Percentiles rank a stretch among this genome's conserved stretches.
Evolutionary conservation across 2,329 filamentous ascomycete species (phyloP).

Genomic region (Alternaria atra): DNA sequence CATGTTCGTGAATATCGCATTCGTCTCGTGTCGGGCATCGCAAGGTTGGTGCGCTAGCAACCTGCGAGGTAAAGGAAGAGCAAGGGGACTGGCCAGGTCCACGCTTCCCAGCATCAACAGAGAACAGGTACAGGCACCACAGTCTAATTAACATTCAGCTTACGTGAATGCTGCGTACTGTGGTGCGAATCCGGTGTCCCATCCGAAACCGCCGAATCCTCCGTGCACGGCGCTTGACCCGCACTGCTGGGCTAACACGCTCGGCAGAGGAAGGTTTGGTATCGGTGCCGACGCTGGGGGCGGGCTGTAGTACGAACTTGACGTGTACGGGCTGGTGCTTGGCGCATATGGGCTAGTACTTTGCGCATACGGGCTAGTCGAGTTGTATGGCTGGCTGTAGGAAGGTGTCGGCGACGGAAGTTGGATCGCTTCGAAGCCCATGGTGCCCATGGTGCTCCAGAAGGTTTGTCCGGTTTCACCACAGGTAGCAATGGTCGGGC

Average conservation of each 20-base stretch:
- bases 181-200: conserved; percentile 83
- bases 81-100: conserved; percentile 55
- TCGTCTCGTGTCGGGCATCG: conserved; percentile 55
- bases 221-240: conserved; percentile 70
- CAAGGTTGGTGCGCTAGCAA: conserved; percentile 53
- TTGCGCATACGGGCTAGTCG: conserved; percentile 52
- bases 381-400: conserved; percentile 72
- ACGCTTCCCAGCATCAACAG: conserved; percentile 48
- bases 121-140: conserved; percentile 33
- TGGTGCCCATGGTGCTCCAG: conserved; percentile 74
- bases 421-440: conserved; percentile 72
- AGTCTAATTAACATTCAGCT: conserved; percentile 46
- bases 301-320: conserved; percentile 78
- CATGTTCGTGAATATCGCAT: conserved; percentile 56
- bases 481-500: conserved; percentile 72
- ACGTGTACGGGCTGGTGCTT: conserved; percentile 69
- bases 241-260: conserved; percentile 84
- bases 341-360: conserved; percentile 52
- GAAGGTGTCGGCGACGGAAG: conserved; percentile 81
- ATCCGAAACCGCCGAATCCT: conserved; percentile 80
- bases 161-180: conserved; percentile 82
- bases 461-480: conserved; percentile 75
- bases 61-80: conserved; percentile 36
- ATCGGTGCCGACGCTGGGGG: conserved; percentile 78
- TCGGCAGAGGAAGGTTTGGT: conserved; percentile 81